Conservation (phyloP, 331 rosid species). For the Acacia pycnantha region DNA sequence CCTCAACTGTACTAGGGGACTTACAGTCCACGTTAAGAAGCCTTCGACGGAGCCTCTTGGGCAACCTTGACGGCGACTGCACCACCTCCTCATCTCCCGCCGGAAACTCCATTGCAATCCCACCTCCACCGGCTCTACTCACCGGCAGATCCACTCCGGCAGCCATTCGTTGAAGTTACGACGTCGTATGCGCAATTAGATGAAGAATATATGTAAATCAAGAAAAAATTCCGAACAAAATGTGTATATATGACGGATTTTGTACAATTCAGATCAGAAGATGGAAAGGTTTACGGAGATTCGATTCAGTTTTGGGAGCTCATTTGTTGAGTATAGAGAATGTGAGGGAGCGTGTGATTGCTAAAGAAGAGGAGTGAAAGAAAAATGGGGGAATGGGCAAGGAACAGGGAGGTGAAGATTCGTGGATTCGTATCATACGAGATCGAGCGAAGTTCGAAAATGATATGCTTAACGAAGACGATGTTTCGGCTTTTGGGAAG, state of each 20-base stretch:
- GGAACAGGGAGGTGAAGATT: slow-evolving; percentile 19
- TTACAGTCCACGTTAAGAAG: slow-evolving; percentile 55
- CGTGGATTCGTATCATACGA: slow-evolving; percentile 15
- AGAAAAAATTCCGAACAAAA: not conserved
- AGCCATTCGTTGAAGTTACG: slow-evolving; percentile 40
- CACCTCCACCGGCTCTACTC: slow-evolving; percentile 25
- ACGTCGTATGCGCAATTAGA: slow-evolving; percentile 9
- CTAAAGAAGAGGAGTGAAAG: not conserved
- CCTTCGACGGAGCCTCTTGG: slow-evolving; percentile 72
- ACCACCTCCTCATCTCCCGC: slow-evolving; percentile 41
- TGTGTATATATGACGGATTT: not conserved
- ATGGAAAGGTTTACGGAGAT: slow-evolving; percentile 25
- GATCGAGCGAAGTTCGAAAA: not conserved
- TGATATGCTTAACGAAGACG: not conserved
- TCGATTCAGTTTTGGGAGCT: slow-evolving; percentile 33
- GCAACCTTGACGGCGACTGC: slow-evolving; percentile 59
- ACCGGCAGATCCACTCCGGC: slow-evolving; percentile 52
- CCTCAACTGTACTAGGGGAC: slow-evolving; percentile 77
- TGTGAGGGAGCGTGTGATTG: slow-evolving; percentile 22
- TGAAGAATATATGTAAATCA: not conserved
- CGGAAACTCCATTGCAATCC: slow-evolving; percentile 53
- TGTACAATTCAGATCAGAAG: slow-evolving; percentile 22
- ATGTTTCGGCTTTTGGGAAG: not conserved
- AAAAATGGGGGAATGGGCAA: not conserved
- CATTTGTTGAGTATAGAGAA: not conserved